Base-by-base conservation (phyloP, 2,329 filamentous ascomycete genomes). In the Drechslerella coelobrocha region DNA sequence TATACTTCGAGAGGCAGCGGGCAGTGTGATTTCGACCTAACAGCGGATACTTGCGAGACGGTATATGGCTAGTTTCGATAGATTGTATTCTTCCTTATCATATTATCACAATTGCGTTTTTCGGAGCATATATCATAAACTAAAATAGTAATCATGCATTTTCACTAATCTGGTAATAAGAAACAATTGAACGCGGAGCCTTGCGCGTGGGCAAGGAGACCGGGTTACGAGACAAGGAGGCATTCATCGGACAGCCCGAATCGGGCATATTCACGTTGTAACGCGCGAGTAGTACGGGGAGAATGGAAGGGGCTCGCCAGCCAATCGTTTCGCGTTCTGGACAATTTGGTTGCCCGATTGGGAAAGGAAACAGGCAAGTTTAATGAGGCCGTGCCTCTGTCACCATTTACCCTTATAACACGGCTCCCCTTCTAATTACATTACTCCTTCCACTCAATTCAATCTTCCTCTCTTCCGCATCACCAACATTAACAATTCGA, bases 301-400 rank as follows among this genome's bases (percentile, higher is more conserved):
- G 17, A 19, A 19, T 19, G 41, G 43, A 10, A 48, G 6, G 6
- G 7, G 43, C 12, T 10, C n/a, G n/a, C 8, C 19, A 37, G 47
- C 63, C 63, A 68, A 68, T 68, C 24, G 53, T 27, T 21, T 53
- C 63, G 63, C 56, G 63, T 61, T n/a, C 21, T 51, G 37, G 53
- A 52, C 45, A 62, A 51, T 71, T 63, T 47, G 66, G 52, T 17
- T 60, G 51, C 66, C 59, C 27, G 21, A 45, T 59, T 34, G 23
- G 66, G 66, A 54, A 59, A 62, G 62, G 39, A 62, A 56, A 56
- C 21, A 26, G 23, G 21, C 12, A n/a, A 19, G 8, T 19, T 6
- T 17, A 4, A 8, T 17, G 37, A 8, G 37, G 17, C 2, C 34
- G 19, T 24, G 5, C 17, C 37, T 19, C 27, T 24, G 26, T 29